Conservation (phyloP, 305 asterid genomes). For the Solanum hybrid region DNA sequence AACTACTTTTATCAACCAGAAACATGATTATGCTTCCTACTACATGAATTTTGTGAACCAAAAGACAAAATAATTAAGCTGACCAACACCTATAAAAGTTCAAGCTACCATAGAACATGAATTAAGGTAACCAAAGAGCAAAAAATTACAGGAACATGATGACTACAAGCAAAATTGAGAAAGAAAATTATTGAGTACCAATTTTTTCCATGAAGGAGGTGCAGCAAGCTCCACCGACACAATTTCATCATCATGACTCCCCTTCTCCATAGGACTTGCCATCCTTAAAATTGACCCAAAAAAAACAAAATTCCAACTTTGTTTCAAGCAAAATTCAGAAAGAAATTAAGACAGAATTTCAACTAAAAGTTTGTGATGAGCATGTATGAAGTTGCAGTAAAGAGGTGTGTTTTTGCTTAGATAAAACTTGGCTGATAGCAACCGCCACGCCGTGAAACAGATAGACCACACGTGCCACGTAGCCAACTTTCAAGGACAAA, state of each 20-base stretch:
- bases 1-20: background rate
- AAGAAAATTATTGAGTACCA: constrained; percentile 31
- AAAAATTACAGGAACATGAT: background rate
- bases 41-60: background rate
- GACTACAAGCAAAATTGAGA: background rate
- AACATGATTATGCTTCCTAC: background rate
- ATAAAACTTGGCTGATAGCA: background rate
- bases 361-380: background rate
- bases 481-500: background rate
- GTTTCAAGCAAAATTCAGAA: background rate
- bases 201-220: constrained; percentile 42
- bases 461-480: constrained; percentile 10
- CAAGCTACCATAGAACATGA: background rate
- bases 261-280: constrained; percentile 25
- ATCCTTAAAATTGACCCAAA: constrained; percentile 4
- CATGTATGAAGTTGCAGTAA: background rate
- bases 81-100: background rate
- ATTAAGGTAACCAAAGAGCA: background rate
- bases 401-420: background rate
- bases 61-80: background rate
- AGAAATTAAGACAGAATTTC: background rate
- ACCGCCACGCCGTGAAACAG: constrained; percentile 4
- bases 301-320: background rate
- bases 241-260: constrained; percentile 8
- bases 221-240: constrained; percentile 56